Evolutionary conservation across 2,329 filamentous ascomycete genomes (phyloP).

Genomic region (Microdochium trichocladiopsis): DNA sequence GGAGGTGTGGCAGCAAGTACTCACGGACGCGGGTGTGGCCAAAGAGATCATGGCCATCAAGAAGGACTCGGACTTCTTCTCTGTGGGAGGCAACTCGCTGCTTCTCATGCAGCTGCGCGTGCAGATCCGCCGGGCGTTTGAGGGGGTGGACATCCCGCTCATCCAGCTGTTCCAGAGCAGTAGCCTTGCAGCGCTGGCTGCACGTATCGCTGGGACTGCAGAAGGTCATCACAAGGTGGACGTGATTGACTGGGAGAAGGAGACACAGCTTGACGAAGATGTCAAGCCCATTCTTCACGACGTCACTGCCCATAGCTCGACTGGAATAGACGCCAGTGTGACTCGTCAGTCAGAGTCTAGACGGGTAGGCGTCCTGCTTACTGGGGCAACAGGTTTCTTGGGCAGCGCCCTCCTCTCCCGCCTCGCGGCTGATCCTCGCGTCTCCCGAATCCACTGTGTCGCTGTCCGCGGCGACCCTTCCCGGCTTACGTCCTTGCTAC

Average conservation of each 20-base stretch:
- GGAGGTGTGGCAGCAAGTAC: slow-evolving; percentile 9
- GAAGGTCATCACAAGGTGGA: neutral
- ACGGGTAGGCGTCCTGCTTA: neutral
- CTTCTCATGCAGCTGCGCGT: slow-evolving; percentile 28
- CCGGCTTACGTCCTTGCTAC: neutral
- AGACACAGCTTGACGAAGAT: slow-evolving; percentile 15
- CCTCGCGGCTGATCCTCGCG: neutral
- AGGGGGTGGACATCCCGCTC: slow-evolving; percentile 19
- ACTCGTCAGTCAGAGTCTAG: neutral
- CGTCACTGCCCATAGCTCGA: neutral
- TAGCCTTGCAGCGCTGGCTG: slow-evolving; percentile 31
- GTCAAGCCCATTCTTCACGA: neutral
- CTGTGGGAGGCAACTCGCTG: slow-evolving; percentile 31
- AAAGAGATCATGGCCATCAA: slow-evolving; percentile 8
- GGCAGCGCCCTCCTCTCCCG: neutral
- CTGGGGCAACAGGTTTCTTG: neutral
- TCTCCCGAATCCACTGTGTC: neutral
- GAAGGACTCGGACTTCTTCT: slow-evolving; percentile 28
- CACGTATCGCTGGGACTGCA: slow-evolving; percentile 10
- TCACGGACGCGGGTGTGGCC: slow-evolving; percentile 8
- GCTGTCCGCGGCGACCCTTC: neutral
- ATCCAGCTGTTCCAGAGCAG: slow-evolving; percentile 26
- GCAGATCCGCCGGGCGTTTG: slow-evolving; percentile 22
- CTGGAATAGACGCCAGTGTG: slow-evolving; percentile 1
- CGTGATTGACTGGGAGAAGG: slow-evolving; percentile 29